Conservation (phyloP, 2,329 filamentous ascomycete genomes). For the Hyphodiscus sp. region DNA sequence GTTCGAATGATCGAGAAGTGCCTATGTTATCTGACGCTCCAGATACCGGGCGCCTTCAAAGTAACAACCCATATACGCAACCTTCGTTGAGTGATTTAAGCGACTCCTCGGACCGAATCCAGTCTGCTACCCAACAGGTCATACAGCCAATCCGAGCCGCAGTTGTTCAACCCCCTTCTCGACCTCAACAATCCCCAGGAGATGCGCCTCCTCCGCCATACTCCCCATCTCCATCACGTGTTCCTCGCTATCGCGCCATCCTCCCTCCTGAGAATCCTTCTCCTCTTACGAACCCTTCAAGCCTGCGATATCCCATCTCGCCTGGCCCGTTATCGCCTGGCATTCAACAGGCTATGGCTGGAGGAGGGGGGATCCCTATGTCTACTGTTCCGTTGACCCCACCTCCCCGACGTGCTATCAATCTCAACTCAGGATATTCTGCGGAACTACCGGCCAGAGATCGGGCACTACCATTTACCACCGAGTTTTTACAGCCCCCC, state of each 20-base stretch:
- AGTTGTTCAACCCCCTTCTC: background rate
- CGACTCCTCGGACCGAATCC: background rate
- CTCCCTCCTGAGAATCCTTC: constrained; percentile 47
- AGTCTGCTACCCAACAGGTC: constrained; percentile 4
- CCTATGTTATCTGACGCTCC: constrained; percentile 11
- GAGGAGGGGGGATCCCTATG: constrained; percentile 54
- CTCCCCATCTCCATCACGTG: constrained; percentile 21
- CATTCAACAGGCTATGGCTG: constrained; percentile 54
- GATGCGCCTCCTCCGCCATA: constrained; percentile 27
- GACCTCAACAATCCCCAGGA: constrained; percentile 6
- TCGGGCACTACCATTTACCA: constrained; percentile 7
- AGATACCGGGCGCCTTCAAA: constrained; percentile 10
- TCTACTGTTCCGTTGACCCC: constrained; percentile 51
- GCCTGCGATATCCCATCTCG: constrained; percentile 49
- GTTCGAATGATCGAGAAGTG: constrained; percentile 12
- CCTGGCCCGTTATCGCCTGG: constrained; percentile 58
- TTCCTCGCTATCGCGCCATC: constrained; percentile 46
- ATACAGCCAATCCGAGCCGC: constrained; percentile 5
- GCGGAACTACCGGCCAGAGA: constrained; percentile 18
- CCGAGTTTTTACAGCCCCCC: constrained; percentile 12
- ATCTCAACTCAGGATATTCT: constrained; percentile 28
- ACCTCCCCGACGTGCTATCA: constrained; percentile 21
- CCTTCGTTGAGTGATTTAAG: constrained; percentile 11
- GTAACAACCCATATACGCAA: constrained; percentile 24
- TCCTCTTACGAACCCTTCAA: constrained; percentile 38